A percentile compares a stretch with the other conserved stretches of the same genome.
phyloP scores from a whole-genome alignment of 257 asterid species.

The Misopates orontium region DNA sequence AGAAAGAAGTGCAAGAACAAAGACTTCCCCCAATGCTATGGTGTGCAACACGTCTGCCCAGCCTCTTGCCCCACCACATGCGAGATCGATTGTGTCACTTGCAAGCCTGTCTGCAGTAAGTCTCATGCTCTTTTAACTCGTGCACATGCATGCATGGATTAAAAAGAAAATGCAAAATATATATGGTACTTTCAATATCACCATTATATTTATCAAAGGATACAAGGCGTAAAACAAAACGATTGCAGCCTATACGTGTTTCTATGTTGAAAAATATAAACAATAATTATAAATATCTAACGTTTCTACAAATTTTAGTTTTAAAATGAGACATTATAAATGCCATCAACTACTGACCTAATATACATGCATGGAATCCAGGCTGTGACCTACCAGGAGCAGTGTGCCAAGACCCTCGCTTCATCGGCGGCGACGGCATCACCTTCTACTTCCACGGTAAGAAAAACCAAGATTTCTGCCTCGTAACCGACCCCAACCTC shows the following conservation, averaged over 20 bases:
- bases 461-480: conserved; percentile 51
- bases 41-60: conserved; percentile 46
- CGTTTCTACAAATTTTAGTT: no score
- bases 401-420: conserved; percentile 77
- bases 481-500: conserved; percentile 53
- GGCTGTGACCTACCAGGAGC: conserved; percentile 70
- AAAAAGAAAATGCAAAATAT: no score
- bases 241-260: no score
- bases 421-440: conserved; percentile 74
- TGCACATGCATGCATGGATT: background rate
- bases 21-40: conserved; percentile 39
- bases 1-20: conserved; percentile 46
- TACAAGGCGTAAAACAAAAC: no score
- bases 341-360: no score
- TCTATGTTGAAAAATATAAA: no score
- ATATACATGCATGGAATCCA: conserved; percentile 20
- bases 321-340: no score
- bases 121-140: background rate
- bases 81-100: conserved; percentile 50
- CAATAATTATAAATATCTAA: no score
- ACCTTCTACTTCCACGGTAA: conserved; percentile 74
- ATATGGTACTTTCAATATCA: no score
- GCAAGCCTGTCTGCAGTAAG: conserved; percentile 71
- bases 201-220: no score
- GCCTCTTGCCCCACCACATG: conserved; percentile 44